Percentiles rank a stretch among this genome's conserved stretches.
These are phyloP conservation scores for Panicum miliaceum DNA, from an alignment of 176 grass and related monocot genomes.

Conservation along the genomic window DNA sequence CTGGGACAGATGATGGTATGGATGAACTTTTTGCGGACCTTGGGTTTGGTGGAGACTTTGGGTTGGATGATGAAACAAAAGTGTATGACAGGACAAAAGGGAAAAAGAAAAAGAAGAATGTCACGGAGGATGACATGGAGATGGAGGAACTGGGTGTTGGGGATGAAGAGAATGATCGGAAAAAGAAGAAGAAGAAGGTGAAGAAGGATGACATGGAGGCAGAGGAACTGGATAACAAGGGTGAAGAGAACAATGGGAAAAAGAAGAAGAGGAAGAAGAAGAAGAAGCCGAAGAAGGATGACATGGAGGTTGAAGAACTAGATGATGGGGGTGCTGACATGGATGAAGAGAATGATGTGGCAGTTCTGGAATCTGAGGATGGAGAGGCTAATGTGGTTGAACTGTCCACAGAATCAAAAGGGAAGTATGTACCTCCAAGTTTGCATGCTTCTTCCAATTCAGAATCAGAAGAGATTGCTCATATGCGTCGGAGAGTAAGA, in stretches of 20 bases:
- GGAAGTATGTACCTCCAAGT: conserved; percentile 74
- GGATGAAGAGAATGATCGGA: background rate
- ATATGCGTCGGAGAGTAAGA: conserved; percentile 70
- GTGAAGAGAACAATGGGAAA: conserved; percentile 26
- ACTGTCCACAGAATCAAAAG: conserved; percentile 42
- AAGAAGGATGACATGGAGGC: conserved; percentile 39
- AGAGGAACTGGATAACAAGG: background rate
- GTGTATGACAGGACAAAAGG: conserved; percentile 48
- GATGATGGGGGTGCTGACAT: conserved; percentile 36
- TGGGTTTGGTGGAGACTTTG: conserved; percentile 43
- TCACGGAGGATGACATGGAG: conserved; percentile 38
- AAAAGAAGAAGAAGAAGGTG: conserved; percentile 39
- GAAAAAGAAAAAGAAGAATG: conserved; percentile 57
- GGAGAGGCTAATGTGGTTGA: conserved; percentile 40
- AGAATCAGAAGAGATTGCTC: conserved; percentile 79
- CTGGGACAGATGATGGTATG: conserved; percentile 71
- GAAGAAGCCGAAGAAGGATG: background rate
- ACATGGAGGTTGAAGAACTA: conserved; percentile 4
- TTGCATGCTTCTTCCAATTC: conserved; percentile 50
- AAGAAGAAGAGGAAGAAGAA: conserved; percentile 54
- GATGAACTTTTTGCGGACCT: conserved; percentile 63
- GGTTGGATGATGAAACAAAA: conserved; percentile 41
- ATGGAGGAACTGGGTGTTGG: conserved; percentile 11
- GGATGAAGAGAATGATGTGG: conserved; percentile 34
- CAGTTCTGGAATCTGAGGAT: conserved; percentile 31